These are phyloP conservation scores for Fusarium brevicatenulatum DNA, from an alignment of 2,329 filamentous ascomycete species.

Conservation along the genomic window DNA sequence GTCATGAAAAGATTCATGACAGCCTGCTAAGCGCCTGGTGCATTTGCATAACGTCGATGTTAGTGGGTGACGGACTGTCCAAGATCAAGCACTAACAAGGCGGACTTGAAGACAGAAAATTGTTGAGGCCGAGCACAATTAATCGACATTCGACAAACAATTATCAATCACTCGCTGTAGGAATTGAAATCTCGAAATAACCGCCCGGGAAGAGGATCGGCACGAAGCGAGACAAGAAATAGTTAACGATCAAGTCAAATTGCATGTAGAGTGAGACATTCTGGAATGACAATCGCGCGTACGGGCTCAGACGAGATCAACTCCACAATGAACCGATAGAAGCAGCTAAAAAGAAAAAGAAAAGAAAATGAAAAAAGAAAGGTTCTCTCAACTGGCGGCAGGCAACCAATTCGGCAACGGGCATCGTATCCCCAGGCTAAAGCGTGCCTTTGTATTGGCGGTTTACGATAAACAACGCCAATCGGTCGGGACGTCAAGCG, in stretches of 20 bases:
- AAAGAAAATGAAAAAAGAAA: neutral
- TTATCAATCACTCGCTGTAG: neutral
- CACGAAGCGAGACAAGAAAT: slow-evolving; percentile 25
- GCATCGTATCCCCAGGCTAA: neutral
- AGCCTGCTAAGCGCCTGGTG: slow-evolving; percentile 24
- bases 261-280: slow-evolving; percentile 10
- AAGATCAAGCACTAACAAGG: slow-evolving; percentile 29
- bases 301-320: slow-evolving; percentile 13
- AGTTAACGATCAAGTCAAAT: neutral
- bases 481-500: slow-evolving; percentile 21
- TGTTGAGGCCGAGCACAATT: neutral
- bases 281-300: slow-evolving; percentile 7
- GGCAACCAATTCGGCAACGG: neutral
- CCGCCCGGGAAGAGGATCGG: slow-evolving; percentile 17
- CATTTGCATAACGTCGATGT: slow-evolving; percentile 29
- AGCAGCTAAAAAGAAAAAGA: neutral
- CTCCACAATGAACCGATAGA: slow-evolving; percentile 33
- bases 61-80: slow-evolving; percentile 30
- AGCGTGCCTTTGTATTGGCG: neutral
- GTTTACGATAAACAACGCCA: slow-evolving; percentile 17
- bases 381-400: slow-evolving; percentile 1
- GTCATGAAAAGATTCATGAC: slow-evolving; percentile 36
- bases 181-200: neutral
- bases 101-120: neutral
- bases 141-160: neutral